Evolutionary conservation across 2,329 filamentous ascomycete species (phyloP), one percentile per base, ranked within the genome.

Genomic region (Cladophialophora immunda): DNA sequence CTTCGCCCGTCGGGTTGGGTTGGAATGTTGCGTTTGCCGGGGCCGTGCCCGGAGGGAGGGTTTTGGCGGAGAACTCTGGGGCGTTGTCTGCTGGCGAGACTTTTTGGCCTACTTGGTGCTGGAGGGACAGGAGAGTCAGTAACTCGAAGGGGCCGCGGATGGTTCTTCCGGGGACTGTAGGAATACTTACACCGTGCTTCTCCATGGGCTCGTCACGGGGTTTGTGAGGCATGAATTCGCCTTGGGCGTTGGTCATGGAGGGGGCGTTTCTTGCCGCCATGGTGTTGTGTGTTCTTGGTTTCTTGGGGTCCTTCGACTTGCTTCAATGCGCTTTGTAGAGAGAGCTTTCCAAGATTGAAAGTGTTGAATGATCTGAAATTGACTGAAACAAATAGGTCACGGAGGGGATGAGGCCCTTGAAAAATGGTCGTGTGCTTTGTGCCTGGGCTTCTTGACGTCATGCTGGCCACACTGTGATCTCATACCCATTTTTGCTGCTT

Each of bases 21-120:
- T 65, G 41, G 64, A 69, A 64, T 78, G 75, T 77, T 84, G 83
- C 30, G 83, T 81, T 11, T 72, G 59, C 56, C 1, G 90, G 90
- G 0, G 90, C 90, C 3, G 86, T 86, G 66, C 90, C 90, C 0
- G 89, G 78, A 0, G 88, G 83, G 38, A 88, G 78, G 0, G 83
- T 84, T 76, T 92, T 71, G 27, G 86, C 85, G 73, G 85, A 81
- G 81, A 91, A 93, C 74, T 91, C 89, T 22, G 87, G 87, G 13
- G 78, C 88, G 71, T 87, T 86, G 69, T 82, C 80, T 13, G 73
- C 70, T n/a, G 77, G 77, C 73, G 86, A 86, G 65, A 87, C 83
- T 68, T 86, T 83, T 71, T 84, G 81, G 60, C 90, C 90, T 3
- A 85, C 84, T 74, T 87, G 82, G 77, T 92, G 90, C 89, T 91